Conservation (phyloP, 2,329 filamentous ascomycete species). For the Chaetomium sp. region DNA sequence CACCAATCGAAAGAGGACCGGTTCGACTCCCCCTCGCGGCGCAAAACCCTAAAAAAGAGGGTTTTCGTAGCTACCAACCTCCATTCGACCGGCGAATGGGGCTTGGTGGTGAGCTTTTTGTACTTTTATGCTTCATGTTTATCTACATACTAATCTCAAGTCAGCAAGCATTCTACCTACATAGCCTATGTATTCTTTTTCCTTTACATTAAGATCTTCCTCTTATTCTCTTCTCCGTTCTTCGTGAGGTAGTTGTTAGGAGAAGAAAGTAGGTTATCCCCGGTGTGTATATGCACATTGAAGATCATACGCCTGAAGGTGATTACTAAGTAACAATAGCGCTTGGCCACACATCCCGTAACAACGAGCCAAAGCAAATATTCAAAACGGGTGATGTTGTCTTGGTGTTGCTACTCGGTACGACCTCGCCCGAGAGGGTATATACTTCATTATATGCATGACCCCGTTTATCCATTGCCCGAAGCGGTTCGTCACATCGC, state of each 20-base stretch:
- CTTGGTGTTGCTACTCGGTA: conserved; percentile 6
- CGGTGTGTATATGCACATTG: not conserved
- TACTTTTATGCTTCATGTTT: not conserved
- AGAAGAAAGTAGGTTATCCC: not conserved
- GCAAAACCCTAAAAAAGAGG: not conserved
- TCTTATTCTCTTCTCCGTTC: not conserved
- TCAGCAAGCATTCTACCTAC: not conserved
- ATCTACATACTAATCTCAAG: not conserved
- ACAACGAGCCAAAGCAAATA: not conserved
- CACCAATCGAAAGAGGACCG: too few species aligned
- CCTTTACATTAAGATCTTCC: not conserved
- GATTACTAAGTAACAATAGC: not conserved
- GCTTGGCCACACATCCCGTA: not conserved
- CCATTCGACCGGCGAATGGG: not conserved
- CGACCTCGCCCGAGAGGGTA: not conserved
- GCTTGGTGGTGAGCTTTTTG: not conserved
- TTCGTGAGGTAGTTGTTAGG: not conserved
- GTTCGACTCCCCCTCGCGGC: not conserved
- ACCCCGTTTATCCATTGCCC: not conserved
- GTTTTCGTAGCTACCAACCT: not conserved
- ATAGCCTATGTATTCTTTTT: not conserved
- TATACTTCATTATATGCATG: not conserved
- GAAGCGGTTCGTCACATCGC: not conserved
- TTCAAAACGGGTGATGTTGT: not conserved
- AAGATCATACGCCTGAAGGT: not conserved